Evolutionary conservation across 2,329 filamentous ascomycete species (phyloP).

Genomic region (Fusarium nygamai): DNA sequence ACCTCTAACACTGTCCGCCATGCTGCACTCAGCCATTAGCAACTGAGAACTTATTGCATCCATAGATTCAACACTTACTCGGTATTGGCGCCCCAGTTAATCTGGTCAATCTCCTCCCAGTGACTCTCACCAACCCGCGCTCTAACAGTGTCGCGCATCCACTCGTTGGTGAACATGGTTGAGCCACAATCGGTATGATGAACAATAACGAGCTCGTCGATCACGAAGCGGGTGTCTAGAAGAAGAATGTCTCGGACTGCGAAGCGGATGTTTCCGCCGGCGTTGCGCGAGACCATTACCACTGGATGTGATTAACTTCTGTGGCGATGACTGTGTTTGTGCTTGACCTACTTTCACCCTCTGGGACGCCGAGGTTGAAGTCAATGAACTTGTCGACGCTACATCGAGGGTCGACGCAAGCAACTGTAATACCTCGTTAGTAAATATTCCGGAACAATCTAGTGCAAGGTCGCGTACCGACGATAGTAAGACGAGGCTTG

Average conservation of each 20-base stretch:
- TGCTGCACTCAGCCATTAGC: neutral
- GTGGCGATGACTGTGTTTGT: accelerated
- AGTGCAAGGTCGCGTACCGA: accelerated
- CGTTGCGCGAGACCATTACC: neutral
- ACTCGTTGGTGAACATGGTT: neutral
- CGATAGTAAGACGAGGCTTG: neutral
- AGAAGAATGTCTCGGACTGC: neutral
- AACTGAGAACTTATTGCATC: accelerated
- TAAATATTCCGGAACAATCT: neutral
- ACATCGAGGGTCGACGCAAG: neutral
- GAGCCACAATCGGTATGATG: neutral
- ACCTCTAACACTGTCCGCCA: neutral
- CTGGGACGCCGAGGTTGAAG: neutral
- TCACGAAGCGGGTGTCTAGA: neutral
- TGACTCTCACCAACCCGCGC: neutral
- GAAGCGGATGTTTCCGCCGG: neutral
- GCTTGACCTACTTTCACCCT: neutral
- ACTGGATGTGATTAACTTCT: neutral
- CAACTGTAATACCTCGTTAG: neutral
- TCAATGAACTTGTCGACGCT: neutral
- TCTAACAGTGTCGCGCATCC: neutral
- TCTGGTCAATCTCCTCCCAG: neutral
- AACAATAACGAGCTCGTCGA: neutral
- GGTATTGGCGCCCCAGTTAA: neutral
- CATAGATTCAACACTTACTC: neutral